Conservation (phyloP, 169 alveolate species). For the Plasmodium knowlesi region DNA sequence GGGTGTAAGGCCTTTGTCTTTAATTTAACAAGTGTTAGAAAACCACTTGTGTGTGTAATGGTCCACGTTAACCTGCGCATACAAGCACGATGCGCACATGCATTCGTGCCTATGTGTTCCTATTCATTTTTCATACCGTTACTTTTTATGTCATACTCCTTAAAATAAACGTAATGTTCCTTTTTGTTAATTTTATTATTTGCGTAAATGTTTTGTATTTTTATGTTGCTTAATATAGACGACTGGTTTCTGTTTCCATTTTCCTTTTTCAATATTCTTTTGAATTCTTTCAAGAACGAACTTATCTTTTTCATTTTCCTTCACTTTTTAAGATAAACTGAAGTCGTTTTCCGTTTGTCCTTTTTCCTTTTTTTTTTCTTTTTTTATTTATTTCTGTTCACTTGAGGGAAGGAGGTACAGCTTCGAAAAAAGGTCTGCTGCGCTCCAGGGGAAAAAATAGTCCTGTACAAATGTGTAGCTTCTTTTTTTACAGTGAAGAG, state of each 20-base stretch:
- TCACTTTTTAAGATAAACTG: slow-evolving; percentile 5
- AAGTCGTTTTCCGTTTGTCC: background rate
- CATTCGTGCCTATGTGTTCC: background rate
- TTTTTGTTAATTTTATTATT: slow-evolving; percentile 62
- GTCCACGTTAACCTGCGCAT: background rate
- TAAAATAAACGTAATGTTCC: slow-evolving; percentile 73
- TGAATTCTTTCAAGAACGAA: slow-evolving; percentile 34
- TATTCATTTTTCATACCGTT: slow-evolving; percentile 13
- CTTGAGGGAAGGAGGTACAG: background rate
- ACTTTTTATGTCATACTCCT: slow-evolving; percentile 65
- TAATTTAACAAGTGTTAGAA: background rate
- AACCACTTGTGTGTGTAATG: background rate
- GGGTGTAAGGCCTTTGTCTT: background rate
- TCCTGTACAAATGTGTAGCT: background rate
- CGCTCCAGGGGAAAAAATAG: background rate
- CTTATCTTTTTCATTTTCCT: slow-evolving; percentile 21
- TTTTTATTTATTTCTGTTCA: background rate
- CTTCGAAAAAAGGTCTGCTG: background rate
- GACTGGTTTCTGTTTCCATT: slow-evolving; percentile 7
- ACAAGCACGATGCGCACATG: background rate
- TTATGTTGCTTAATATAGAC: slow-evolving; percentile 56
- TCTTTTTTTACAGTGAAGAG: background rate
- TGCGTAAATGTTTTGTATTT: slow-evolving; percentile 63
- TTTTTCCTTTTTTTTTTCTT: background rate
- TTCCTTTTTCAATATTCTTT: slow-evolving; percentile 3